Base-by-base conservation (phyloP, 345 rosid genomes). In the Moringa oleifera region DNA sequence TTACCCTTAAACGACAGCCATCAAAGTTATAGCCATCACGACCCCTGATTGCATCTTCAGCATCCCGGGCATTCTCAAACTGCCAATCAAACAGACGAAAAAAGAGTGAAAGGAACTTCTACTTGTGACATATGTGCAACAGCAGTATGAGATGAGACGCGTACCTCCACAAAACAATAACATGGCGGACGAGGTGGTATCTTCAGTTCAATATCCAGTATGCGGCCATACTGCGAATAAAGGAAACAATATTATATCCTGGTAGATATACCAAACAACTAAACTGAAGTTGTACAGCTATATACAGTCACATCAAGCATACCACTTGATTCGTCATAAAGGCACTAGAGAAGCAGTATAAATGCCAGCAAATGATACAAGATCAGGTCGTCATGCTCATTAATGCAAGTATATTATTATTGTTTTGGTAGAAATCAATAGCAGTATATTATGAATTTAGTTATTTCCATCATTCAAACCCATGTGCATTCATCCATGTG, bases 101-200 rank as follows among this genome's bases (percentile, higher is more conserved):
- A 60, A 13, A 55, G 19, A 69, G 56, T 24, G 47, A 51, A 47
- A 55, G 18, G 15, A 21, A 55, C 25, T n/a, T 9, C 20, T 31
- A 57, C 55, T 56, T 45, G 63, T 15, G 12, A n/a, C n/a, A n/a
- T 16, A 63, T 55, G 31, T 17, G 18, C 49, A 24, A 22, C 22
- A 7, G 23, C 61, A 58, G 53, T 46, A 46, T 25, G 20, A 56
- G 18, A 22, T 15, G 36, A 61, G 13, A 65, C 20, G 17, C 4
- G 19, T 85, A 94, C 99, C 96, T 94, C 99, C 20, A 94, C 95
- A 77, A 94, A 94, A 74, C 88, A 88, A 74, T 90, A 94, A 67
- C 96, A 81, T 20, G 99, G 99, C 70, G 99, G 97, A 13, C 91
- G 93, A 55, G 89, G 96, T 1, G 96, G 97, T 70, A 91, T 79